These are phyloP conservation scores for Fragosphaeria purpurea DNA, from an alignment of 2,329 filamentous ascomycete genomes.

Conservation along the genomic window DNA sequence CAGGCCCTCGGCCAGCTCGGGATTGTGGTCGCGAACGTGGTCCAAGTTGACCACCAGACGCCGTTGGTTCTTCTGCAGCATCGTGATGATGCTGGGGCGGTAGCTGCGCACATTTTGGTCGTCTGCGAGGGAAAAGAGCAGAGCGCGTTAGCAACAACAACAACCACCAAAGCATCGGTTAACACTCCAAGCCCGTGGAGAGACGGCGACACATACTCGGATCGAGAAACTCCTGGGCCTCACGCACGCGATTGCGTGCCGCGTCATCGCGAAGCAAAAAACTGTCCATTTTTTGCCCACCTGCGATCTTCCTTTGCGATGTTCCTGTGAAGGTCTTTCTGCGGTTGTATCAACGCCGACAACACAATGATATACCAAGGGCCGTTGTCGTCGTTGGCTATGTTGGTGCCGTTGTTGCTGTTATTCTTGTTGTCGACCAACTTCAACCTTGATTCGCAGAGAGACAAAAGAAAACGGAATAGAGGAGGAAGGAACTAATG, in stretches of 20 bases:
- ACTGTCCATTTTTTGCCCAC: constrained; percentile 49
- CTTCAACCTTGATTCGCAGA: too few relatives aligned
- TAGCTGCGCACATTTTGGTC: constrained; percentile 59
- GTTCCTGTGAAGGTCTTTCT: neutral
- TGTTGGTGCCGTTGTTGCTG: too few relatives aligned
- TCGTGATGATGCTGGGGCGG: constrained; percentile 74
- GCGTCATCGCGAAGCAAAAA: constrained; percentile 74
- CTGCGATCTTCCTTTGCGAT: constrained; percentile 14
- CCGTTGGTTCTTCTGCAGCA: constrained; percentile 58
- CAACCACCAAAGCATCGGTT: too few relatives aligned
- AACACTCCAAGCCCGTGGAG: constrained; percentile 15
- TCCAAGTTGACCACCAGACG: constrained; percentile 70
- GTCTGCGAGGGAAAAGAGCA: constrained; percentile 23
- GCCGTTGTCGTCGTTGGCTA: too few relatives aligned
- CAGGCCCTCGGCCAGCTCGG: constrained; percentile 68
- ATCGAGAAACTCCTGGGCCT: constrained; percentile 88
- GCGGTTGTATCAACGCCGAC: too few relatives aligned
- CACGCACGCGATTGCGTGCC: constrained; percentile 70
- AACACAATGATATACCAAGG: too few relatives aligned
- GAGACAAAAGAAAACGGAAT: too few relatives aligned
- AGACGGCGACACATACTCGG: constrained; percentile 47
- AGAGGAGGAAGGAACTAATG: constrained; percentile 4
- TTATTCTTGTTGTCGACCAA: too few relatives aligned
- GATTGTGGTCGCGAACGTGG: constrained; percentile 79
- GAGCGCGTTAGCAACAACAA: neutral